Evolutionary conservation across 495 filamentous ascomycete genomes (phyloP), one percentile per base, ranked within the genome.

Genomic region (Penicillium malachiteum): DNA sequence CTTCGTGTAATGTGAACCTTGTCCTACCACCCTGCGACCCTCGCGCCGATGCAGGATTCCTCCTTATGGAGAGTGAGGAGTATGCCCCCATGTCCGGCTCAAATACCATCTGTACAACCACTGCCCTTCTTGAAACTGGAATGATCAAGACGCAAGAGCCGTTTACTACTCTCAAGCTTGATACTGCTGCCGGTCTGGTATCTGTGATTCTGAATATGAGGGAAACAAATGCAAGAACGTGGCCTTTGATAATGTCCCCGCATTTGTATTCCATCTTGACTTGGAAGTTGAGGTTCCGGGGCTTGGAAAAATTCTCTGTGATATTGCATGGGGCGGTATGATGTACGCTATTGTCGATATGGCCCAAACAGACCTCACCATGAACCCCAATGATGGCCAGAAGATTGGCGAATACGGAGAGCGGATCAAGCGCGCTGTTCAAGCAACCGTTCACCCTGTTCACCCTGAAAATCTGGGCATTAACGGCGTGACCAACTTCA

Each of bases 1-100:
- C 68, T 3, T 57, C 70, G 1, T 67, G 67, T 56, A 65, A 64
- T 51, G 63, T 55, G 2, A 74, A 74, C 50, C 57, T 74, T 0
- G 13, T 74, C 12, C 61, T 74, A 1, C 70, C 71, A 1, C 66
- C 70, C 4, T 72, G 68, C 41, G 59, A 71, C 40, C 68, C 68
- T 7, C 48, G 51, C 7, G 71, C 71, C 5, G 68, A 72, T 57
- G 66, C 64, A 5, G 71, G 71, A 1, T 72, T 74, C 55, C 17
- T 74, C 37, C 71, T 73, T 45, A 71, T 74, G 67, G 71, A 74
- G 47, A 70, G 66, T 54, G 65, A 74, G 16, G 70, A 74, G 40
- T 72, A 71, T 40, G 55, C 68, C 1, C 65, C 70, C 10, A 74
- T 74, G 71, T 72, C 70, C 4, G 71, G 71, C 2, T 62, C 60